Conservation (phyloP, 768 basidiomycete species). For the Tulasnella sp. region DNA sequence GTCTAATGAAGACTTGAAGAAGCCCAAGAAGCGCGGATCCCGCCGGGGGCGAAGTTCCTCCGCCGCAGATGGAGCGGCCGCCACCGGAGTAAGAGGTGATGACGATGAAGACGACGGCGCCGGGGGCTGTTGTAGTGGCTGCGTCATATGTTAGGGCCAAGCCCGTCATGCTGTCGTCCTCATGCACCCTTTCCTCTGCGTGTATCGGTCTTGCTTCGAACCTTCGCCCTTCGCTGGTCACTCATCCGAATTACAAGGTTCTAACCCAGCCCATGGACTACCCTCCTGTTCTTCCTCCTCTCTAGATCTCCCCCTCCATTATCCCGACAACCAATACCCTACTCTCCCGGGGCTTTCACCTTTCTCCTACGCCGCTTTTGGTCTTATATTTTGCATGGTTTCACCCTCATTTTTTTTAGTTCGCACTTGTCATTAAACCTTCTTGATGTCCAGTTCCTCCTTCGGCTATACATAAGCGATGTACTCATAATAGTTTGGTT, state of each 20-base stretch:
- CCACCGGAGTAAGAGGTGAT: neutral
- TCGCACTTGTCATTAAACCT: neutral
- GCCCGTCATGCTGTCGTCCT: neutral
- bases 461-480: neutral
- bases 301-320: neutral
- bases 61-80: neutral
- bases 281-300: neutral
- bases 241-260: neutral
- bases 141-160: slow-evolving; percentile 20
- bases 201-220: neutral
- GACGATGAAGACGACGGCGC: slow-evolving; percentile 14
- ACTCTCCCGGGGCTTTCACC: neutral
- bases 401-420: neutral
- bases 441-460: neutral
- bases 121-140: slow-evolving; percentile 23
- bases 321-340: neutral
- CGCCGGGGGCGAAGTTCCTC: slow-evolving; percentile 12
- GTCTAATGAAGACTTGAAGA: slow-evolving; percentile 2
- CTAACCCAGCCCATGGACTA: neutral
- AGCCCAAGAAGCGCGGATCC: slow-evolving; percentile 11
- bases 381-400: neutral
- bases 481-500: neutral
- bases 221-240: neutral
- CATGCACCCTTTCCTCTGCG: neutral
- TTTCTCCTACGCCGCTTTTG: neutral